Evolutionary conservation across 768 basidiomycete species (phyloP).

Genomic region (Leccinum truebloodii): DNA sequence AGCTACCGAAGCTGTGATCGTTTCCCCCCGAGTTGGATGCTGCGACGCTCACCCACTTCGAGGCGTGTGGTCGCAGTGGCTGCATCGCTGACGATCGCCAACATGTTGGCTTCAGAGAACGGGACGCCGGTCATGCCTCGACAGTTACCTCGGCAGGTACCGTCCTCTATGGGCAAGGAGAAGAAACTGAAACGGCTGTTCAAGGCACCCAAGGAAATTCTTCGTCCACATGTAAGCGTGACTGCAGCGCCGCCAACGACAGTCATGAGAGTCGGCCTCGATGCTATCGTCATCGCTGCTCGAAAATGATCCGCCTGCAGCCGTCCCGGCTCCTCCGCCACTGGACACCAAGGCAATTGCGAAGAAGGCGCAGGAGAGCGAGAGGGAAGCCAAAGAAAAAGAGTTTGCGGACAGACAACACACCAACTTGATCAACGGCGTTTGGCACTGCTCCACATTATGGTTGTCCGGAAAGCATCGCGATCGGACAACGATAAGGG

Average conservation of each 20-base stretch:
- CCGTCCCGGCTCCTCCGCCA: slow-evolving; percentile 30
- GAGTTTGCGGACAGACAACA: slow-evolving; percentile 84
- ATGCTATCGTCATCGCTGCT: slow-evolving; percentile 53
- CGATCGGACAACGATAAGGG: slow-evolving; percentile 84
- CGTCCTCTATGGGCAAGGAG: slow-evolving; percentile 51
- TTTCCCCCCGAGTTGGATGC: slow-evolving; percentile 77
- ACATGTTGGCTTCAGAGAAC: slow-evolving; percentile 91
- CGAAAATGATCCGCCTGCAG: slow-evolving; percentile 58
- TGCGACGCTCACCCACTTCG: slow-evolving; percentile 68
- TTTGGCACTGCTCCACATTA: slow-evolving; percentile 95
- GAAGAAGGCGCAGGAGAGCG: slow-evolving; percentile 70
- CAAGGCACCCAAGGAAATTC: slow-evolving; percentile 58
- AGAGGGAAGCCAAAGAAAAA: slow-evolving; percentile 80
- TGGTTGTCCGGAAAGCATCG: slow-evolving; percentile 85
- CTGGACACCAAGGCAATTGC: slow-evolving; percentile 53
- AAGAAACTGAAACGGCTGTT: slow-evolving; percentile 72
- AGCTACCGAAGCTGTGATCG: slow-evolving; percentile 89
- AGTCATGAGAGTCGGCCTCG: slow-evolving; percentile 57
- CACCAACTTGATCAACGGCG: slow-evolving; percentile 75
- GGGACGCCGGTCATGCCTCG: slow-evolving; percentile 60
- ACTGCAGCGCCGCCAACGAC: slow-evolving; percentile 67
- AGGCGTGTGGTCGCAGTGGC: slow-evolving; percentile 85
- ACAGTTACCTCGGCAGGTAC: slow-evolving; percentile 30
- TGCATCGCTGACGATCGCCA: slow-evolving; percentile 81
- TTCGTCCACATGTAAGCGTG: slow-evolving; percentile 60